phyloP scores from a whole-genome alignment of 1,284 basidiomycete genomes.

The Cutaneotrichosporon sp. region DNA sequence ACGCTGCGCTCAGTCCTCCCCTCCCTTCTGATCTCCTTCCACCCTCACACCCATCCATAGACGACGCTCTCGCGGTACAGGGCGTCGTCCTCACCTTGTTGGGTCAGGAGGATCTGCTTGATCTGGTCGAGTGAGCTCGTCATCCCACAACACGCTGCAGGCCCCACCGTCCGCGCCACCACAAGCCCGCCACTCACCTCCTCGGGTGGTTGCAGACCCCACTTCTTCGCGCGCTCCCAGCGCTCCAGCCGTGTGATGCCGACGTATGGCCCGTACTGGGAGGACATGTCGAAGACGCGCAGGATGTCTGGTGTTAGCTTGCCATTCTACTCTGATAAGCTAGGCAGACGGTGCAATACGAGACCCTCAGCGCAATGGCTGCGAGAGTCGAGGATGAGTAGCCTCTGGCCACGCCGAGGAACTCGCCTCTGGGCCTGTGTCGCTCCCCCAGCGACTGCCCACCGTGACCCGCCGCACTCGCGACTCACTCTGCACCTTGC shows the following conservation, averaged over 20 bases:
- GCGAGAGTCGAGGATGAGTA: no score
- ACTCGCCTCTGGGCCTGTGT: no score
- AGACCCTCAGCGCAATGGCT: no score
- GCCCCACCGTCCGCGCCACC: no score
- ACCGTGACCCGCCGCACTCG: background rate
- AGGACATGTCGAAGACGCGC: constrained; percentile 76
- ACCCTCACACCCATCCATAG: constrained; percentile 43
- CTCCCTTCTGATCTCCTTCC: no score
- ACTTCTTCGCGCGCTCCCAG: constrained; percentile 79
- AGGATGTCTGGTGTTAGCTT: constrained; percentile 67
- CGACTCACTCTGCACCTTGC: constrained; percentile 47
- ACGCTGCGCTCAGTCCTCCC: no score
- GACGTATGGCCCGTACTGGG: constrained; percentile 81
- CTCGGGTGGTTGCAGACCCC: constrained; percentile 78
- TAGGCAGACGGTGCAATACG: no score
- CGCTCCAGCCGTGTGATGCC: constrained; percentile 80
- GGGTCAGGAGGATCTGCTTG: constrained; percentile 67
- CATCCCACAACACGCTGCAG: background rate
- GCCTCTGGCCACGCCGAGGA: no score
- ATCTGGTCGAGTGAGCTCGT: constrained; percentile 58
- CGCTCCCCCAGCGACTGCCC: no score
- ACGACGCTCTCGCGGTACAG: constrained; percentile 61
- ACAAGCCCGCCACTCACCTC: no score
- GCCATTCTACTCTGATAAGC: no score
- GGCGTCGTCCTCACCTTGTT: constrained; percentile 58